Evolutionary conservation across 805 yeast species (phyloP), one percentile per base, ranked within the genome.

Genomic region (Candida qinlingensis): DNA sequence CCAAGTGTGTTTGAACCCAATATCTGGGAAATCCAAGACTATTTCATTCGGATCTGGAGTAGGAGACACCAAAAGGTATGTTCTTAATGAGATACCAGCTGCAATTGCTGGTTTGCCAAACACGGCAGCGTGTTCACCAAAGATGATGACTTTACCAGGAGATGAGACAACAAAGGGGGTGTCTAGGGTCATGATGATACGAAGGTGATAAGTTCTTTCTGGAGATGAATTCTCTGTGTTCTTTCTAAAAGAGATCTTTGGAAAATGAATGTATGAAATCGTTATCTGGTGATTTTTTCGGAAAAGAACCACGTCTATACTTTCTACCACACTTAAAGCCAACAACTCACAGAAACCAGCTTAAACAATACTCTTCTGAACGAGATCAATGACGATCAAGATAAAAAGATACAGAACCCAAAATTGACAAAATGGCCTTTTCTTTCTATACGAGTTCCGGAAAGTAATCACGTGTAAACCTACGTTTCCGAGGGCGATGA

Each of bases 101-200:
- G 99, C 98, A 45, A 94, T 87, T 10, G 97, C 98, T 1, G 97
- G 97, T 70, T 81, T 87, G 41, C 87, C 83, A 63, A 87, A 87
- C 0, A 94, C 99, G 2, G 95, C 98, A 7, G 97, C 87, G 62
- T 94, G 99, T 63, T 94, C 99, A 26, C 99, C 99, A 65, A 91
- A 94, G 35, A 94, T 74, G 57, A 94, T 94, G 41, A 90, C 96
- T 62, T 94, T 94, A 4, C 99, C 99, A 0, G 99, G 99, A 1
- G 99, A 94, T 46, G 96, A 87, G 2, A 89, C 87, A 44, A 80
- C 67, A 64, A 91, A 88, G 19, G 89, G 86, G 1, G 58, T 44
- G 6, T 39, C 33, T 10, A 48, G 30, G 2, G 52, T 51, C 52
- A 48, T 46, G 7, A 7, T 31, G 12, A 7, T 26, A 31, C 11